A percentile compares a stretch with the other conserved stretches of the same genome.
These are phyloP conservation scores for Nakaseomyces delphensis DNA, from an alignment of 1,139 yeast genomes.

Conservation along the genomic window DNA sequence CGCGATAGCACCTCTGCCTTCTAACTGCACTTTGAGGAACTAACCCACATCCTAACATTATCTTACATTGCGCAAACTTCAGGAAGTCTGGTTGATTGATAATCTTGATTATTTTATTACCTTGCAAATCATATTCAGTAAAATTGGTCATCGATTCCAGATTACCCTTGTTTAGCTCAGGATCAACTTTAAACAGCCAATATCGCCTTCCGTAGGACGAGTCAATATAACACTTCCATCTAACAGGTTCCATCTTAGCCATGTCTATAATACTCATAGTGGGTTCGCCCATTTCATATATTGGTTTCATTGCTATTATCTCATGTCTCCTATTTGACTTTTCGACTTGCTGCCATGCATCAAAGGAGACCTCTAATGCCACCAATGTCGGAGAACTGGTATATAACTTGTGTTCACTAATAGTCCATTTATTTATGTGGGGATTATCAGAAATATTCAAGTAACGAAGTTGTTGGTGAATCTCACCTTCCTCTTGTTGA, in stretches of 20 bases:
- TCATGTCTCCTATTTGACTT: conserved; percentile 30
- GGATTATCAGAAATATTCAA: conserved; percentile 48
- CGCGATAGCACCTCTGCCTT: conserved; percentile 26
- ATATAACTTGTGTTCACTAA: conserved; percentile 43
- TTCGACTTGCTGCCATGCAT: conserved; percentile 34
- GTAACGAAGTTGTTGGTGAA: conserved; percentile 34
- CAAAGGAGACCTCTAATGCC: conserved; percentile 34
- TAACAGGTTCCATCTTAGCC: conserved; percentile 31
- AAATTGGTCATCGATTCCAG: conserved; percentile 25
- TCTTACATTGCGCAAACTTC: conserved; percentile 55
- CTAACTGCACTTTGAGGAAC: conserved; percentile 25
- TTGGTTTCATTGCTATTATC: conserved; percentile 28
- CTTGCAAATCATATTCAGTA: conserved; percentile 53
- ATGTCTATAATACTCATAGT: conserved; percentile 17
- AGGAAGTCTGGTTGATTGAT: conserved; percentile 51
- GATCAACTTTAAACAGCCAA: conserved; percentile 61
- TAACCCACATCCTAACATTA: conserved; percentile 33
- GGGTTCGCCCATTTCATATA: conserved; percentile 15
- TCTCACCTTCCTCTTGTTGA: conserved; percentile 2
- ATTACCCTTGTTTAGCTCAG: conserved; percentile 31
- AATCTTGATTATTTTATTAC: conserved; percentile 52
- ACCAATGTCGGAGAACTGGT: conserved; percentile 35
- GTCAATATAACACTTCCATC: conserved; percentile 41
- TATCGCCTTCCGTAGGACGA: conserved; percentile 57
- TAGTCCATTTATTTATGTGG: conserved; percentile 42